phyloP scores from a whole-genome alignment of 352 stramenopile genomes.

The Globisporangium spinosum region DNA sequence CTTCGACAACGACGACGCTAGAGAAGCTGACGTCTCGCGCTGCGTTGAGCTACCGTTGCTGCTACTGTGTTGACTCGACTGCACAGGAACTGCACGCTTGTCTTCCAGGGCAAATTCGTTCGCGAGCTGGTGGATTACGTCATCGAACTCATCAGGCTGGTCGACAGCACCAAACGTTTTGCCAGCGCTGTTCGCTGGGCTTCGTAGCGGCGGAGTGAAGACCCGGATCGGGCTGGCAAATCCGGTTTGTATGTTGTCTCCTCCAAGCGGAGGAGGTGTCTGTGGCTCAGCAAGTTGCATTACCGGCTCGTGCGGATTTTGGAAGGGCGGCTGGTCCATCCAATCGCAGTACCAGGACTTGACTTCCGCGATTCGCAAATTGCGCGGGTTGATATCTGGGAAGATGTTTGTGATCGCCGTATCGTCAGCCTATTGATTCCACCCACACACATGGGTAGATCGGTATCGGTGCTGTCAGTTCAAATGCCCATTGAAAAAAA shows the following conservation, averaged over 20 bases:
- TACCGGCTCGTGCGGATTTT: constrained; percentile 6
- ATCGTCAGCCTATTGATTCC: constrained; percentile 31
- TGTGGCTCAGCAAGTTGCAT: not conserved
- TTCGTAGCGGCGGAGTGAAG: constrained; percentile 11
- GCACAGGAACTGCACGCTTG: constrained; percentile 25
- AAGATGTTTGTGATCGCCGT: constrained; percentile 69
- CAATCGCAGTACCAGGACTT: constrained; percentile 75
- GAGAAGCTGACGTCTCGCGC: constrained; percentile 6
- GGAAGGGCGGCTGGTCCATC: constrained; percentile 46
- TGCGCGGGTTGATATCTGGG: constrained; percentile 72
- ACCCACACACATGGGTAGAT: not conserved
- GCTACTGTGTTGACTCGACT: not conserved
- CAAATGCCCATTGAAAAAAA: not conserved
- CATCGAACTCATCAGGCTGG: constrained; percentile 32
- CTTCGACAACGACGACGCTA: constrained; percentile 28
- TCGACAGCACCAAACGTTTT: not conserved
- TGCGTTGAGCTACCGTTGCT: not conserved
- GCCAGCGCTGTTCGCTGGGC: not conserved
- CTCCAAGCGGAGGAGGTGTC: constrained; percentile 2
- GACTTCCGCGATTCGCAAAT: constrained; percentile 77
- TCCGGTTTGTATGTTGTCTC: not conserved
- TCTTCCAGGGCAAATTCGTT: constrained; percentile 52
- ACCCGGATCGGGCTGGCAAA: not conserved
- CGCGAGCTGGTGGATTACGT: constrained; percentile 31
- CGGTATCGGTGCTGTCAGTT: not conserved